phyloP scores from a whole-genome alignment of 345 rosid genomes.

The Litchi chinensis region DNA sequence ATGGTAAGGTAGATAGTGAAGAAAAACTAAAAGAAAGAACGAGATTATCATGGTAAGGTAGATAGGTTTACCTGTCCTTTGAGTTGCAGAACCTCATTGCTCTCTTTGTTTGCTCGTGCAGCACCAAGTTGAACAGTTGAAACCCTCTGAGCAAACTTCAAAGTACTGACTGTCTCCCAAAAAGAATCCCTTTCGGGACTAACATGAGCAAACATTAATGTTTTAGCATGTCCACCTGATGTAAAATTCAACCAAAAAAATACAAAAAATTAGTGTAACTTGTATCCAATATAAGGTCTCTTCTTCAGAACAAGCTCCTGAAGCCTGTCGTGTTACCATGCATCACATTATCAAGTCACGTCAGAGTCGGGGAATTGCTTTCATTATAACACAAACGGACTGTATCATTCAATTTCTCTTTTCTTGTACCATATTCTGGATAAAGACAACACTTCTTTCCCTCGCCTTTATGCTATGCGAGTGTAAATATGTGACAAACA shows the following conservation, averaged over 20 bases:
- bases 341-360: background rate
- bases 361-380: no score
- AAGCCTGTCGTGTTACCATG: background rate
- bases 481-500: background rate
- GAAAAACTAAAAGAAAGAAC: background rate
- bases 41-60: no score
- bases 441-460: no score
- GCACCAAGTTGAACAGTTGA: conserved; percentile 83
- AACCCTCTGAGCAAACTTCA: conserved; percentile 90
- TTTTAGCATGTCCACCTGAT: conserved; percentile 87
- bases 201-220: conserved; percentile 91
- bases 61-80: conserved; percentile 64
- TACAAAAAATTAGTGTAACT: background rate
- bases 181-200: conserved; percentile 87
- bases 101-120: conserved; percentile 80
- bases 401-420: no score
- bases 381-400: no score
- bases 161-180: conserved; percentile 79
- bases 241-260: background rate
- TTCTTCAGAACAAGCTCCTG: background rate
- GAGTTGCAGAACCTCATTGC: conserved; percentile 75
- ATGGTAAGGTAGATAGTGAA: background rate
- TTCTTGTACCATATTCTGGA: no score
- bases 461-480: background rate
- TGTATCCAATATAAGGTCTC: background rate